Percentiles rank a stretch among this genome's conserved stretches.
Conservation (phyloP, 768 basidiomycete species). For the Lentinula raphanica region DNA sequence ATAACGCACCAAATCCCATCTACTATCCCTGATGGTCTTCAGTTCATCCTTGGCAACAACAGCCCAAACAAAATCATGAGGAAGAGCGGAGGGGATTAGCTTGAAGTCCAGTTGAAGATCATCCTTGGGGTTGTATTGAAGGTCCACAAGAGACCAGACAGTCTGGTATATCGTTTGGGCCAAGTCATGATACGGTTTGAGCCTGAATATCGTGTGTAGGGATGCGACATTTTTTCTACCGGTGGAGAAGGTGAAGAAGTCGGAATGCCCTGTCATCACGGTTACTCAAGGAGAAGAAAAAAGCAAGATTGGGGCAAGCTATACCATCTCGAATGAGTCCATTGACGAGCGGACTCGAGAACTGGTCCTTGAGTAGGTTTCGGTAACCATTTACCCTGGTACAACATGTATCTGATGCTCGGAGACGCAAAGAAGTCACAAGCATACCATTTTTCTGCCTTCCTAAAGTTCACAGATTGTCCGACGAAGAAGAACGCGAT, state of each 20-base stretch:
- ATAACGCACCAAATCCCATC: slow-evolving; percentile 84
- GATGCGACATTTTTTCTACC: slow-evolving; percentile 74
- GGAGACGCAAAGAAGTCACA: slow-evolving; percentile 6
- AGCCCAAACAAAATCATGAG: slow-evolving; percentile 76
- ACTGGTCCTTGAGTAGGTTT: slow-evolving; percentile 61
- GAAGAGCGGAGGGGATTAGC: slow-evolving; percentile 44
- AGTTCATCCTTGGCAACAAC: slow-evolving; percentile 79
- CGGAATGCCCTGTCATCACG: slow-evolving; percentile 35
- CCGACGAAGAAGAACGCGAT: slow-evolving; percentile 56
- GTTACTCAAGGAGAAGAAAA: slow-evolving; percentile 46
- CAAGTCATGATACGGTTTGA: slow-evolving; percentile 82
- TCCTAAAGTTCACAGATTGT: slow-evolving; percentile 48
- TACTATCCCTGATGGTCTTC: slow-evolving; percentile 54
- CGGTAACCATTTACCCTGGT: slow-evolving; percentile 58
- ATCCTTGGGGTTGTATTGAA: slow-evolving; percentile 68
- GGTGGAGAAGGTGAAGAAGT: slow-evolving; percentile 84
- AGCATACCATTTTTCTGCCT: slow-evolving; percentile 64
- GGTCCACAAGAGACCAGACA: slow-evolving; percentile 62
- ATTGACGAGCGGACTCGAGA: slow-evolving; percentile 58
- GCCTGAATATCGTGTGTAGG: slow-evolving; percentile 72
- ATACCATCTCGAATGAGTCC: slow-evolving; percentile 34
- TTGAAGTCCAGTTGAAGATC: slow-evolving; percentile 76
- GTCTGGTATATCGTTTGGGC: slow-evolving; percentile 60
- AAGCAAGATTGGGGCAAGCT: too few species aligned
- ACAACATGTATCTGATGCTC: slow-evolving; percentile 8